phyloP scores from a whole-genome alignment of 1,284 basidiomycete species.

The Sporisorium iseilematis-ciliati region DNA sequence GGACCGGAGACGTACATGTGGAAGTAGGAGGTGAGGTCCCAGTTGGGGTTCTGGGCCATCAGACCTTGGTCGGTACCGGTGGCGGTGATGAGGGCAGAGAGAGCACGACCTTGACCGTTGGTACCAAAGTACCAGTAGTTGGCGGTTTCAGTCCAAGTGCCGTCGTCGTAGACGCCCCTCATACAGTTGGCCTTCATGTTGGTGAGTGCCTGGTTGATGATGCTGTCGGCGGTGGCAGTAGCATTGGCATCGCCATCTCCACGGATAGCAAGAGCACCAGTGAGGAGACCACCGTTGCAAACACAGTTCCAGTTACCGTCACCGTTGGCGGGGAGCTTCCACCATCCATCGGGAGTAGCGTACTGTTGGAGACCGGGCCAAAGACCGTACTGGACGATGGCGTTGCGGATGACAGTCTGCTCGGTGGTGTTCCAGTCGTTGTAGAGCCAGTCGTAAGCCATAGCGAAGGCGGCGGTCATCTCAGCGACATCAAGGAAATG shows the following conservation, averaged over 20 bases:
- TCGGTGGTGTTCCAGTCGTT: slow-evolving; percentile 84
- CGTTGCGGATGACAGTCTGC: slow-evolving; percentile 78
- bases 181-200: slow-evolving; percentile 87
- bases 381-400: slow-evolving; percentile 82
- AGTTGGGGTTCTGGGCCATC: slow-evolving; percentile 73
- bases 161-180: slow-evolving; percentile 76
- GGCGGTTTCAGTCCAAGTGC: slow-evolving; percentile 93
- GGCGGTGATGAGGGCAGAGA: slow-evolving; percentile 83
- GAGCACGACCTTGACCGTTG: slow-evolving; percentile 91
- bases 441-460: slow-evolving; percentile 95
- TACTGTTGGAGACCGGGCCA: slow-evolving; percentile 73
- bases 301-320: slow-evolving; percentile 97
- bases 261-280: slow-evolving; percentile 90
- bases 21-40: slow-evolving; percentile 82
- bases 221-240: slow-evolving; percentile 77
- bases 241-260: slow-evolving; percentile 78
- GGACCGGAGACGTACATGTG: slow-evolving; percentile 91
- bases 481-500: slow-evolving; percentile 98
- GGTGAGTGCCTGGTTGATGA: slow-evolving; percentile 79
- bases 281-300: slow-evolving; percentile 88
- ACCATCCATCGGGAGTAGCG: slow-evolving; percentile 71
- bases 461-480: slow-evolving; percentile 75
- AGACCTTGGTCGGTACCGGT: slow-evolving; percentile 86
- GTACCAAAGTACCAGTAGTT: slow-evolving; percentile 78
- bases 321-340: slow-evolving; percentile 69